Percentiles rank a stretch among this genome's conserved stretches.
phyloP scores from a whole-genome alignment of 2,329 filamentous ascomycete genomes.

The Claviceps lovelessii region DNA sequence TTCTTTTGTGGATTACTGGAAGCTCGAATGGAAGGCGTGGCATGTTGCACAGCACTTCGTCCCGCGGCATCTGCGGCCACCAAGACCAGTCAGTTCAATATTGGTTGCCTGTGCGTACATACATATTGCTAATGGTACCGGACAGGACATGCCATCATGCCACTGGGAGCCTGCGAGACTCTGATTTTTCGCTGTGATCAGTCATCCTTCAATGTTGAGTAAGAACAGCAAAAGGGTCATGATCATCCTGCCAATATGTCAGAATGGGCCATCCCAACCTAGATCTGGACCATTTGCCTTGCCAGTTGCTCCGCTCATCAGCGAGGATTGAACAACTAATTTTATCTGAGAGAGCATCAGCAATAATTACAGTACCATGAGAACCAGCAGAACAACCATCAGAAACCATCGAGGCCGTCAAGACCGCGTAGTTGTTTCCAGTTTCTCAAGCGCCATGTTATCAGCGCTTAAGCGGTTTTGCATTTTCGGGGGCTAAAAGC shows the following conservation, averaged over 20 bases:
- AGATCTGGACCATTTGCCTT: background rate
- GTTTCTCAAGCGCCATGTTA: background rate
- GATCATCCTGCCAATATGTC: background rate
- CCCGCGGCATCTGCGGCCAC: background rate
- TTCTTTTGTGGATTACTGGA: conserved; percentile 1
- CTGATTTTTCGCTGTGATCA: background rate
- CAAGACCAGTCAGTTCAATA: background rate
- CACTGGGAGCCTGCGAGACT: background rate
- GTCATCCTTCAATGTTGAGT: background rate
- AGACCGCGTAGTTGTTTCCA: background rate
- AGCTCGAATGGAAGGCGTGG: conserved; percentile 1
- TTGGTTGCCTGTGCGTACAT: background rate
- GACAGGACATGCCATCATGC: background rate
- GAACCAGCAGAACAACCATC: background rate
- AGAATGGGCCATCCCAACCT: no score
- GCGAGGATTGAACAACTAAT: background rate
- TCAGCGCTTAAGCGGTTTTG: background rate
- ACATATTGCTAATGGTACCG: background rate
- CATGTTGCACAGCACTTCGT: background rate
- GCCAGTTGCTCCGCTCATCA: background rate
- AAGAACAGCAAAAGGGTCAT: background rate
- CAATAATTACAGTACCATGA: background rate
- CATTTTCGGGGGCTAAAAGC: conserved; percentile 3
- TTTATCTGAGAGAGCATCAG: background rate
- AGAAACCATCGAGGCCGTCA: no score